These are phyloP conservation scores for Orobanche coerulescens DNA, from an alignment of 257 asterid genomes.

Conservation along the genomic window DNA sequence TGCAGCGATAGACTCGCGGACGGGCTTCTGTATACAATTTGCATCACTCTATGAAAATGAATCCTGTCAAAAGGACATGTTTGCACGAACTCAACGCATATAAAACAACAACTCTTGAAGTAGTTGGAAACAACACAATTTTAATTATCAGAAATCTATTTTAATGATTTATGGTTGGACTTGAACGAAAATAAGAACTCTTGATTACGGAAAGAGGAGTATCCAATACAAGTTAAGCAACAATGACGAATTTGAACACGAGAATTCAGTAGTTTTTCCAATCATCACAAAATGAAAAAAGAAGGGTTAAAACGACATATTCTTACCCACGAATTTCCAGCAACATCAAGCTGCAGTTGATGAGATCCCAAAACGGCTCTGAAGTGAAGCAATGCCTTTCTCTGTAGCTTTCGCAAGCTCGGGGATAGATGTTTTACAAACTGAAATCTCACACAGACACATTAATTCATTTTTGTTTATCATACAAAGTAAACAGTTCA, in stretches of 20 bases:
- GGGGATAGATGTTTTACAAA: slow-evolving; percentile 58
- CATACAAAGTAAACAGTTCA: background rate
- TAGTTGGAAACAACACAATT: background rate
- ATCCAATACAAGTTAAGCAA: background rate
- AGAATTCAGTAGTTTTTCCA: background rate
- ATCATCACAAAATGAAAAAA: background rate
- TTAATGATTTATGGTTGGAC: background rate
- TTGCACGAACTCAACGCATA: background rate
- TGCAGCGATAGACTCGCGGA: slow-evolving; percentile 20
- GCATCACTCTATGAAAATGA: slow-evolving; percentile 11
- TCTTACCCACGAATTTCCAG: slow-evolving; percentile 30
- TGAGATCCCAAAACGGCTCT: slow-evolving; percentile 61
- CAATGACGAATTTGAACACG: background rate
- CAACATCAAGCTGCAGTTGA: slow-evolving; percentile 31
- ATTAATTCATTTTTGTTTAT: no score
- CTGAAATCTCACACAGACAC: slow-evolving; percentile 33
- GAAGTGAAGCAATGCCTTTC: slow-evolving; percentile 62
- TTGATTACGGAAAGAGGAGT: background rate
- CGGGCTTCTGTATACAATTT: slow-evolving; percentile 8
- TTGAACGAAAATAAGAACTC: background rate
- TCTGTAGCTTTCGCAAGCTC: slow-evolving; percentile 57
- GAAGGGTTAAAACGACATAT: slow-evolving; percentile 5
- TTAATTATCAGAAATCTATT: background rate
- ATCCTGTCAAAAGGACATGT: slow-evolving; percentile 25
- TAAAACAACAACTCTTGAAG: background rate